Conservation (phyloP, 2,329 filamentous ascomycete genomes). For the Fusarium chlamydosporum region DNA sequence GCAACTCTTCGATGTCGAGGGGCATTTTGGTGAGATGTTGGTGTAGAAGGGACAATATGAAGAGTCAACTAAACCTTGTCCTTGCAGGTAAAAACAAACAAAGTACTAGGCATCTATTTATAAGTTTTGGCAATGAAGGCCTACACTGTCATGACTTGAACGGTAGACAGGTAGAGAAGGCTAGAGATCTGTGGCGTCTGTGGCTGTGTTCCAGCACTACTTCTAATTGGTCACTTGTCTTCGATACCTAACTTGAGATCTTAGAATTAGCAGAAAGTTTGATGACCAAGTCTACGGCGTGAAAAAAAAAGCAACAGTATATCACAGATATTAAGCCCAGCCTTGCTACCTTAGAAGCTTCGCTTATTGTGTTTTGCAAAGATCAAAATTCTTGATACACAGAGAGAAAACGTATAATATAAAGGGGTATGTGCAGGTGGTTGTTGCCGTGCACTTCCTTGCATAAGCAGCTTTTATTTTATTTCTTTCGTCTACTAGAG, state of each 20-base stretch:
- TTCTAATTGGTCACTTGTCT: neutral
- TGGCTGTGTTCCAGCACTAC: neutral
- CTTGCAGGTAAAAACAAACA: neutral
- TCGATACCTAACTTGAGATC: too few relatives aligned
- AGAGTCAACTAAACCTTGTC: neutral
- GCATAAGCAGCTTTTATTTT: neutral
- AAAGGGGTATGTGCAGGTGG: too few relatives aligned
- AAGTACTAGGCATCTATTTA: neutral
- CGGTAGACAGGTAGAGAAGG: neutral
- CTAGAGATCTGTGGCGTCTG: neutral
- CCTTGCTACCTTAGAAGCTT: too few relatives aligned
- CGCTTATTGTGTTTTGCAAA: too few relatives aligned
- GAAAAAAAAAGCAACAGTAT: too few relatives aligned
- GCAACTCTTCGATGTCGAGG: conserved; percentile 86
- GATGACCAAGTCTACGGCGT: too few relatives aligned
- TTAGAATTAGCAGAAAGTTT: too few relatives aligned
- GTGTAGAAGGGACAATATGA: neutral
- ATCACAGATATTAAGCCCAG: too few relatives aligned
- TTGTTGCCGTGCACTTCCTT: too few relatives aligned
- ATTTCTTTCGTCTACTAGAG: too few relatives aligned
- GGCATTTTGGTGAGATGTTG: conserved; percentile 51
- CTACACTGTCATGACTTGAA: neutral
- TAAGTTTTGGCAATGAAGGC: neutral
- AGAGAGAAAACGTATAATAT: too few relatives aligned
- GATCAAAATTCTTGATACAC: too few relatives aligned